A percentile compares a stretch with the other conserved stretches of the same genome.
Conservation (phyloP, 2,329 filamentous ascomycete genomes). For the Keithomyces neogunnii region DNA sequence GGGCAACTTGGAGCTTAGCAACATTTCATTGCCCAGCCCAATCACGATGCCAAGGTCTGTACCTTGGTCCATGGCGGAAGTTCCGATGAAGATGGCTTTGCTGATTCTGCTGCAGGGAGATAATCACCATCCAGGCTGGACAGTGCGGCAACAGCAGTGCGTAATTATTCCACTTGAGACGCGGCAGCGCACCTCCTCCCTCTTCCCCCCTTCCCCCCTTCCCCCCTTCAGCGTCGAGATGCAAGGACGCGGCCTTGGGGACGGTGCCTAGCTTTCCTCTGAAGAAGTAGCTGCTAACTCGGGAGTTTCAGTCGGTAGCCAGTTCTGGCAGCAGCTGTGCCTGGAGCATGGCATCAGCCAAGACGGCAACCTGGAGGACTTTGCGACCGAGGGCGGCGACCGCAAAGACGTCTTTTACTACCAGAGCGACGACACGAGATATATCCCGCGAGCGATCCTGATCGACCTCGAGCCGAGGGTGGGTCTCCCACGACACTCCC, state of each 20-base stretch:
- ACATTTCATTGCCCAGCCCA: not conserved
- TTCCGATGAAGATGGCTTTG: constrained; percentile 1
- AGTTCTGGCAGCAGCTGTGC: constrained; percentile 99
- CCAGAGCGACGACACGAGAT: constrained; percentile 96
- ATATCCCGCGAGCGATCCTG: constrained; percentile 92
- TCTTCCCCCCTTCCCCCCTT: not conserved
- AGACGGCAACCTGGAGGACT: constrained; percentile 94
- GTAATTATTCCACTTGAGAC: constrained; percentile 27
- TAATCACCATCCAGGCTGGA: constrained; percentile 97
- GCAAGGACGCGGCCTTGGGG: too few relatives aligned
- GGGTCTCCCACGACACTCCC: constrained; percentile 11
- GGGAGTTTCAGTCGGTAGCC: constrained; percentile 69
- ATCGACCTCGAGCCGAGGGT: constrained; percentile 91
- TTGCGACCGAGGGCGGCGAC: constrained; percentile 94
- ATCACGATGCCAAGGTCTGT: constrained; percentile 19
- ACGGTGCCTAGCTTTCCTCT: too few relatives aligned
- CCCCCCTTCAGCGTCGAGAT: too few relatives aligned
- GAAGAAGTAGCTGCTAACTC: too few relatives aligned
- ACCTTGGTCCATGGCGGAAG: constrained; percentile 10
- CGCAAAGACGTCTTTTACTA: constrained; percentile 99
- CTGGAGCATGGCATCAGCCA: constrained; percentile 97
- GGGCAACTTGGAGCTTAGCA: not conserved
- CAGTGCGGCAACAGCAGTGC: constrained; percentile 98
- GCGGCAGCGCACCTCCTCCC: not conserved
- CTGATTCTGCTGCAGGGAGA: constrained; percentile 58